phyloP scores from a whole-genome alignment of 768 basidiomycete species.

The Polyporus arcularius region DNA sequence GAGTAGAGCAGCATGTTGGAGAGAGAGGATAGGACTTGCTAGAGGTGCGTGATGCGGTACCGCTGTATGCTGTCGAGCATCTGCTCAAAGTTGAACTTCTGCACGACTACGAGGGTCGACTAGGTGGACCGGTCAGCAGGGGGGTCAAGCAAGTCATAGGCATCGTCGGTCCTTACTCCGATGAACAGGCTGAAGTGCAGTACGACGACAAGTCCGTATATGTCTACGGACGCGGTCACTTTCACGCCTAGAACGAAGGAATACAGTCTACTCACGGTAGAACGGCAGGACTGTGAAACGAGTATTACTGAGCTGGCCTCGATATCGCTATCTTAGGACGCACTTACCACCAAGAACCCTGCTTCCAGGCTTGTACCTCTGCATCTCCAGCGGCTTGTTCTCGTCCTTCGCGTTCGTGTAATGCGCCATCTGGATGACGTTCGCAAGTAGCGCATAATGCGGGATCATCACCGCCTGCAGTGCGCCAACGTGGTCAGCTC shows the following conservation, averaged over 20 bases:
- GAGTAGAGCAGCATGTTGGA: background rate
- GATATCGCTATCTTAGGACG: background rate
- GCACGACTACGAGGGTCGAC: slow-evolving; percentile 34
- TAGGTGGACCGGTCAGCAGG: slow-evolving; percentile 1
- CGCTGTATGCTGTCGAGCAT: slow-evolving; percentile 38
- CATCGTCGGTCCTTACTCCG: slow-evolving; percentile 23
- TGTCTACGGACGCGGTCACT: slow-evolving; percentile 42
- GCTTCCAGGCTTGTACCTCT: slow-evolving; percentile 55
- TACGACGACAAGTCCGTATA: slow-evolving; percentile 34
- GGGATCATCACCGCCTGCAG: slow-evolving; percentile 45
- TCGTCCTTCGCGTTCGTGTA: slow-evolving; percentile 31
- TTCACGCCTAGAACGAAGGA: background rate
- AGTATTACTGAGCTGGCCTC: background rate
- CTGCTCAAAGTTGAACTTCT: slow-evolving; percentile 34
- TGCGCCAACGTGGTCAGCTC: slow-evolving; percentile 48
- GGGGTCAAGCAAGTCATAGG: background rate
- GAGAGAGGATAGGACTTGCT: slow-evolving; percentile 18
- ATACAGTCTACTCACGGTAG: slow-evolving; percentile 27
- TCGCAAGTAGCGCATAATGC: slow-evolving; percentile 38
- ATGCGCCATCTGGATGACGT: slow-evolving; percentile 32
- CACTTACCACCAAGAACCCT: slow-evolving; percentile 52
- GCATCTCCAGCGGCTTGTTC: slow-evolving; percentile 37
- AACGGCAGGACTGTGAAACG: slow-evolving; percentile 28
- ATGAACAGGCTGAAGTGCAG: slow-evolving; percentile 31
- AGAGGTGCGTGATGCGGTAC: slow-evolving; percentile 35